These are phyloP conservation scores for Euphorbia tirucalli DNA, from an alignment of 345 rosid species.

Conservation along the genomic window DNA sequence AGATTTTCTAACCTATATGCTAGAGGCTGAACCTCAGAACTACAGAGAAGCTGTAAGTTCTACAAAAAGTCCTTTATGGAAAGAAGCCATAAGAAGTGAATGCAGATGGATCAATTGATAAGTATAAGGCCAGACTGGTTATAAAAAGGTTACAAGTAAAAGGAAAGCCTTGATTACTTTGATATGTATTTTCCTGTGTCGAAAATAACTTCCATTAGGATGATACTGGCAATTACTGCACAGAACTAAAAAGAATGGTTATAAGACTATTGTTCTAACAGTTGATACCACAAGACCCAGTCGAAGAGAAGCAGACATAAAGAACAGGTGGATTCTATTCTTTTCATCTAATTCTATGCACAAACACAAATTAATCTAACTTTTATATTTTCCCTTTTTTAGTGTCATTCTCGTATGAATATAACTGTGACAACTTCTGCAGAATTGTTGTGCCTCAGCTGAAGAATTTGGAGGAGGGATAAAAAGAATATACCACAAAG, in stretches of 20 bases:
- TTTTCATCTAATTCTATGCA: neutral
- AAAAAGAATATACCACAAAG: too few species aligned
- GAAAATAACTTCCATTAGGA: too few species aligned
- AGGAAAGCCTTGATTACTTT: too few species aligned
- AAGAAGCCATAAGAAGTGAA: neutral
- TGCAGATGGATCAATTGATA: too few species aligned
- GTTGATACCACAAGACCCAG: constrained; percentile 80
- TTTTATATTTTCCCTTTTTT: neutral
- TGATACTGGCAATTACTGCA: too few species aligned
- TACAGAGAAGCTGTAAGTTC: too few species aligned
- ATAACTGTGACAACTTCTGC: constrained; percentile 20
- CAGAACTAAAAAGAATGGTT: constrained; percentile 83
- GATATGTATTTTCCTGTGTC: too few species aligned
- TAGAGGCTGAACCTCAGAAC: too few species aligned
- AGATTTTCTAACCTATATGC: too few species aligned
- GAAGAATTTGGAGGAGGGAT: neutral
- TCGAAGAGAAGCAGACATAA: constrained; percentile 84
- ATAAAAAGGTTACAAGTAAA: too few species aligned
- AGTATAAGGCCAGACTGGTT: too few species aligned
- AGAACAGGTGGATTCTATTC: constrained; percentile 50
- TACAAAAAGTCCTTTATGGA: neutral
- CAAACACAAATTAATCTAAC: too few species aligned
- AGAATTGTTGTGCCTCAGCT: constrained; percentile 54
- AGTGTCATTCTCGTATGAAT: neutral
- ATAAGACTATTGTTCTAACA: constrained; percentile 76